phyloP scores from a whole-genome alignment of 805 yeast genomes.

The Martiniozyma abietophila region DNA sequence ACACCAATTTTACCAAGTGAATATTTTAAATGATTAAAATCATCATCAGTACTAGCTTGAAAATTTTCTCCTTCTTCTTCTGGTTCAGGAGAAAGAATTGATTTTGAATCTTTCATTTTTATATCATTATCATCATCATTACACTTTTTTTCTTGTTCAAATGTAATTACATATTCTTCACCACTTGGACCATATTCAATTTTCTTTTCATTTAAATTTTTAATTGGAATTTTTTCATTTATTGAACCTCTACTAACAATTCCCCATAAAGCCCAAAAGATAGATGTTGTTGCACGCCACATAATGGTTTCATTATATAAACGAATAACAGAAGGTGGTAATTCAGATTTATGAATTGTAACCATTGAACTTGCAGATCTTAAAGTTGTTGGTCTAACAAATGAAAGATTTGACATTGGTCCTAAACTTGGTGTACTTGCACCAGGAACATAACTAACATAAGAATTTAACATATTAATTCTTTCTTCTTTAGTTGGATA shows the following conservation, averaged over 20 bases:
- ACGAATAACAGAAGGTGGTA: constrained; percentile 31
- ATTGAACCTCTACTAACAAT: constrained; percentile 36
- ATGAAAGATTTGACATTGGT: constrained; percentile 11
- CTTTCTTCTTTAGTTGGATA: constrained; percentile 68
- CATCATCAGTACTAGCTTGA: constrained; percentile 36
- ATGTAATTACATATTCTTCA: constrained; percentile 33
- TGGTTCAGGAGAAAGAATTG: constrained; percentile 1
- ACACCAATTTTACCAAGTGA: constrained; percentile 65
- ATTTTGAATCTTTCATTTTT: constrained; percentile 16
- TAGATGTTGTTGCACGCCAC: constrained; percentile 77
- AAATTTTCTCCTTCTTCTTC: constrained; percentile 23
- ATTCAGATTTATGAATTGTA: constrained; percentile 28
- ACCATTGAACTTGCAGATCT: constrained; percentile 19
- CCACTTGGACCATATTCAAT: constrained; percentile 49
- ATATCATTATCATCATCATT: constrained; percentile 20
- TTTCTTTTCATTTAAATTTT: constrained; percentile 14
- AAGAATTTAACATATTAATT: constrained; percentile 64
- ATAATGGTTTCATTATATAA: constrained; percentile 55
- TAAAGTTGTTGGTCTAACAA: constrained; percentile 6
- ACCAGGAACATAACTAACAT: constrained; percentile 51
- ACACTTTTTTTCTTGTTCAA: constrained; percentile 20
- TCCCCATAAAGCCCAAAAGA: constrained; percentile 91
- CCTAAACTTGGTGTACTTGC: constrained; percentile 20
- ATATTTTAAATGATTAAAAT: constrained; percentile 72
- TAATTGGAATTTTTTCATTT: neutral